Base-by-base conservation (phyloP, 257 asterid species). In the Coffea eugenioides region DNA sequence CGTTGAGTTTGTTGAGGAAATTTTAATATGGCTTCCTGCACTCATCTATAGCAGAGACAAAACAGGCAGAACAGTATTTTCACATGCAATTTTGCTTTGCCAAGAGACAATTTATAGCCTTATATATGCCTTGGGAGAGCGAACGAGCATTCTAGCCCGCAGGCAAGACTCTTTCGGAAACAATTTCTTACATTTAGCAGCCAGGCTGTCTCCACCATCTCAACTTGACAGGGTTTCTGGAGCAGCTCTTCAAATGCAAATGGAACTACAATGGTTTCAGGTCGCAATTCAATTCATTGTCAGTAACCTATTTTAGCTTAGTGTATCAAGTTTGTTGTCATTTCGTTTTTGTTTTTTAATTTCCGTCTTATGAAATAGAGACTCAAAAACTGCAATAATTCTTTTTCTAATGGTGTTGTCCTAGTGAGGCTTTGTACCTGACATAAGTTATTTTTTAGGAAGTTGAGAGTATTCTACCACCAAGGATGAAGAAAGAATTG, bases 181-280 rank as follows among this genome's bases (percentile, higher is more conserved):
- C 81, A 74, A 80, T 66, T 79, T 79, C 39, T 54, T 87, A 72
- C 90, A 85, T 78, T 83, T 83, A 68, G 89, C 89, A 0, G 89
- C 85, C 39, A 76, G 61, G 45, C 41, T 73, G 61, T 77, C 89
- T 39, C 84, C 82, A 77, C 46, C 71, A 6, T 8, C 73, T 13
- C 75, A 80, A 46, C 54, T 74, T 43, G 76, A 82, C 16, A 65
- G 62, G 31, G 82, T 80, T 34, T 80, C 87, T 11, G 86, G 89
- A 34, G 86, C 90, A 48, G 86, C 89, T 62, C 84, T 85, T 31
- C 85, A 83, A 64, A 83, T 85, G 86, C 87, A 87, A 75, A 79
- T 77, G 64, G 90, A 87, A 82, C 67, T 83, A 8, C 49, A 79
- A 54, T 85, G 90, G 90, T 87, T 83, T 68, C 79, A 79, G 88